Evolutionary conservation across 495 filamentous ascomycete genomes (phyloP).

Genomic region (Tuber aestivum): DNA sequence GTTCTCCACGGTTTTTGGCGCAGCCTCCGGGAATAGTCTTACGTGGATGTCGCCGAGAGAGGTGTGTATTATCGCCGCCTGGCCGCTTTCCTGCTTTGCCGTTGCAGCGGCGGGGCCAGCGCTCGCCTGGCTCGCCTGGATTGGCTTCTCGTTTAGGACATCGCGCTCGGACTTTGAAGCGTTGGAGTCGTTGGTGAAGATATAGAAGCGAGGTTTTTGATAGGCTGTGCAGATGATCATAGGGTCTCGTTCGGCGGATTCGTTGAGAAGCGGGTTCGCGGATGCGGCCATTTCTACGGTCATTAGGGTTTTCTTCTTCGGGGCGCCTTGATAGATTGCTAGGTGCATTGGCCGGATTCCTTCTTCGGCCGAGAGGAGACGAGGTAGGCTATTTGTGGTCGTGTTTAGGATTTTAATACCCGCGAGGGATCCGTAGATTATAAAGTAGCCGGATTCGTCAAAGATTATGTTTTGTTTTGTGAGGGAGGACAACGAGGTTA

Average conservation of each 20-base stretch:
- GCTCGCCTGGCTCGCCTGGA: constrained; percentile 23
- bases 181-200: constrained; percentile 87
- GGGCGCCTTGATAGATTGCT: constrained; percentile 90
- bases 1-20: constrained; percentile 96
- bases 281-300: constrained; percentile 98
- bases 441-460: constrained; percentile 92
- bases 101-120: constrained; percentile 44
- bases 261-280: constrained; percentile 83
- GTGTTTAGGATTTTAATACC: constrained; percentile 94
- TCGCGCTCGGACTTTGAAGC: constrained; percentile 81
- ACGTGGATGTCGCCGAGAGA: constrained; percentile 92
- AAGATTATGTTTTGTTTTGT: constrained; percentile 77
- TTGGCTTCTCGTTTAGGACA: constrained; percentile 90
- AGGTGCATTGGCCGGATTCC: constrained; percentile 75
- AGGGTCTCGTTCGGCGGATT: constrained; percentile 85
- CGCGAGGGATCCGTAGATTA: constrained; percentile 82
- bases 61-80: constrained; percentile 80
- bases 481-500: constrained; percentile 55
- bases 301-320: constrained; percentile 80
- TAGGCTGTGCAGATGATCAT: constrained; percentile 78
- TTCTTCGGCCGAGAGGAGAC: constrained; percentile 82
- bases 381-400: constrained; percentile 81
- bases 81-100: constrained; percentile 57
- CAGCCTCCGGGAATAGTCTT: constrained; percentile 84
- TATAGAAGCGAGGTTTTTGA: constrained; percentile 91